Conservation (phyloP, 2,329 filamentous ascomycete genomes). For the Myriosclerotinia duriaeana region DNA sequence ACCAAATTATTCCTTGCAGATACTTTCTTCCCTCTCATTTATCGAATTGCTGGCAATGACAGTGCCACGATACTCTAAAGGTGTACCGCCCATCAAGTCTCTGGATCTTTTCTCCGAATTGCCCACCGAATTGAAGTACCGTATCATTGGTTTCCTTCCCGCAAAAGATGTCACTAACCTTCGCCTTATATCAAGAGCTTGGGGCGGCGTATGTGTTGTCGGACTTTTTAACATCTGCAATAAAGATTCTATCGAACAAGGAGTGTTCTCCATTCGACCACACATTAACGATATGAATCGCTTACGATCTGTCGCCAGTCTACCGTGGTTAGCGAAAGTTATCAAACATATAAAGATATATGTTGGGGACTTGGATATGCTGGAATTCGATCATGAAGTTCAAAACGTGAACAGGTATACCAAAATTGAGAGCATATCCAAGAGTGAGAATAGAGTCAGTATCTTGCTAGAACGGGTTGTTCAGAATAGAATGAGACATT, state of each 20-base stretch:
- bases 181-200: slow-evolving; percentile 10
- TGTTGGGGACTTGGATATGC: slow-evolving; percentile 21
- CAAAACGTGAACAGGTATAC: slow-evolving; percentile 17
- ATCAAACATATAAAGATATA: slow-evolving; percentile 21
- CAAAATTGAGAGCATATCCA: slow-evolving; percentile 7
- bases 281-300: neutral
- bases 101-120: neutral
- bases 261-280: too few relatives aligned
- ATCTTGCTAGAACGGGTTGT: slow-evolving; percentile 4
- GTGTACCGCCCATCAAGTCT: too few relatives aligned
- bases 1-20: neutral
- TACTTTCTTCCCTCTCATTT: neutral
- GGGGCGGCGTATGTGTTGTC: neutral
- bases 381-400: slow-evolving; percentile 23
- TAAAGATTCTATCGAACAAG: too few relatives aligned
- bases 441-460: slow-evolving; percentile 6
- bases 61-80: too few relatives aligned
- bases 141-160: slow-evolving; percentile 12
- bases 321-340: slow-evolving; percentile 19
- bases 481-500: slow-evolving; percentile 15
- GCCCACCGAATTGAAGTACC: slow-evolving; percentile 16
- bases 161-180: slow-evolving; percentile 17
- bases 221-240: too few relatives aligned
- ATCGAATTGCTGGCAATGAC: neutral
- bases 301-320: neutral